A percentile compares a stretch with the other conserved stretches of the same genome.
Evolutionary conservation across 1,284 basidiomycete species (phyloP).

Genomic region (Prillingera fragicola): DNA sequence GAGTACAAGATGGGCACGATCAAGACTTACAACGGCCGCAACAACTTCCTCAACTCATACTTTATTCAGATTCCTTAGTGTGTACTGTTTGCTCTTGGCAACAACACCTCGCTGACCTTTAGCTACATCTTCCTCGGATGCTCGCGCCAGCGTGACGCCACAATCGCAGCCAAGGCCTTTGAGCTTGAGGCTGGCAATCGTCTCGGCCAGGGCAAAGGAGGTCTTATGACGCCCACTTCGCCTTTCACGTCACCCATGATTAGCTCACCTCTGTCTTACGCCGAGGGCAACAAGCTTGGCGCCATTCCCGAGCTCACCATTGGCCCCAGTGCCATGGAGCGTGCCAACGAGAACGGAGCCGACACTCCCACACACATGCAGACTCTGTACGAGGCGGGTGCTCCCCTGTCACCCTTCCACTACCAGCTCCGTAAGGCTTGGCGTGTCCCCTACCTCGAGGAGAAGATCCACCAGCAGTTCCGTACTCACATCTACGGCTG

Average conservation of each 20-base stretch:
- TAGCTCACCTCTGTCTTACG: conserved; percentile 27
- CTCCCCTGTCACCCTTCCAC: conserved; percentile 67
- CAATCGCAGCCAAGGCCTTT: conserved; percentile 59
- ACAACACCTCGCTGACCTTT: not conserved
- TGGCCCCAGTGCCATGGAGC: conserved; percentile 40
- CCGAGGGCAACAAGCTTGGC: conserved; percentile 40
- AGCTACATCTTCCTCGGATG: conserved; percentile 73
- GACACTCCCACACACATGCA: conserved; percentile 21
- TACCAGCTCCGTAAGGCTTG: conserved; percentile 64
- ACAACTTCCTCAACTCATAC: conserved; percentile 64
- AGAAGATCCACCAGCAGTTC: conserved; percentile 68
- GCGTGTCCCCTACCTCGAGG: conserved; percentile 72
- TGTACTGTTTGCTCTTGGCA: conserved; percentile 9
- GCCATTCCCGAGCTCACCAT: conserved; percentile 46
- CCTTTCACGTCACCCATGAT: conserved; percentile 50
- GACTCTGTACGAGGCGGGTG: conserved; percentile 53
- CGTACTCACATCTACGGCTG: conserved; percentile 65
- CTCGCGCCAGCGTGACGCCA: conserved; percentile 61
- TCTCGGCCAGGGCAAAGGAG: conserved; percentile 50
- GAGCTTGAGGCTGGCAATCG: conserved; percentile 67
- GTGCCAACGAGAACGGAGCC: conserved; percentile 6
- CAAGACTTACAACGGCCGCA: conserved; percentile 67
- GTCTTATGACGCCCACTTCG: conserved; percentile 50
- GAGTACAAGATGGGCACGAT: conserved; percentile 76
- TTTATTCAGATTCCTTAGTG: conserved; percentile 59